Percentiles rank a stretch among this genome's conserved stretches.
Evolutionary conservation across 257 asterid species (phyloP).

Genomic region (Solanum stenotomum): DNA sequence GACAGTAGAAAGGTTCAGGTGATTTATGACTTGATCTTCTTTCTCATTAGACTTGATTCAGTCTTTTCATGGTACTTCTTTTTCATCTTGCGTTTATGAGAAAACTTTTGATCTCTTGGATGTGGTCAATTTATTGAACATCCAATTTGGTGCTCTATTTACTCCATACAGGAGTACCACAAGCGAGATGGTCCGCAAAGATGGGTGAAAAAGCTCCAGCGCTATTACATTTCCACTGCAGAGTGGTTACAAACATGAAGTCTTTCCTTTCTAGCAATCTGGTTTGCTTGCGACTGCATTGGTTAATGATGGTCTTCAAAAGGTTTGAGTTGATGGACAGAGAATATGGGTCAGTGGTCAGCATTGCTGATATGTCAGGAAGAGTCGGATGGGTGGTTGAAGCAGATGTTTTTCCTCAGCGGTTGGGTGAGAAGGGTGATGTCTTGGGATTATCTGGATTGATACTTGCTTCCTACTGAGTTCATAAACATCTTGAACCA

Average conservation of each 20-base stretch:
- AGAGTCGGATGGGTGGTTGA: constrained; percentile 67
- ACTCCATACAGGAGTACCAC: not conserved
- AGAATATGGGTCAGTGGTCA: constrained; percentile 43
- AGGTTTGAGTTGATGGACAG: constrained; percentile 49
- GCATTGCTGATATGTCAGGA: constrained; percentile 69
- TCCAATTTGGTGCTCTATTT: not conserved
- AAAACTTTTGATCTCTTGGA: not conserved
- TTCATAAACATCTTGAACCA: constrained; percentile 49
- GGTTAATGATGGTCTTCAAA: constrained; percentile 54
- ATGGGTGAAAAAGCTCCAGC: constrained; percentile 59
- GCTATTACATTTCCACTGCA: constrained; percentile 45
- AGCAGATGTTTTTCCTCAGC: constrained; percentile 41
- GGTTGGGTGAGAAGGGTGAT: constrained; percentile 40
- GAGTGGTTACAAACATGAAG: constrained; percentile 20
- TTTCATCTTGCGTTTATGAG: not conserved
- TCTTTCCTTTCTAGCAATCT: not conserved
- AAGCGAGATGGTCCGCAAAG: constrained; percentile 64
- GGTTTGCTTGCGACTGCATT: constrained; percentile 50
- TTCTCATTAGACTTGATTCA: not conserved
- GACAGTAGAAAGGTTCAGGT: not conserved
- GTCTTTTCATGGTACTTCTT: not conserved
- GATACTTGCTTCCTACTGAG: constrained; percentile 58
- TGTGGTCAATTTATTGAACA: not conserved
- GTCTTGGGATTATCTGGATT: constrained; percentile 66
- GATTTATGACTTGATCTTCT: not conserved